phyloP scores from a whole-genome alignment of 768 basidiomycete species.

The Mycena haematopus region DNA sequence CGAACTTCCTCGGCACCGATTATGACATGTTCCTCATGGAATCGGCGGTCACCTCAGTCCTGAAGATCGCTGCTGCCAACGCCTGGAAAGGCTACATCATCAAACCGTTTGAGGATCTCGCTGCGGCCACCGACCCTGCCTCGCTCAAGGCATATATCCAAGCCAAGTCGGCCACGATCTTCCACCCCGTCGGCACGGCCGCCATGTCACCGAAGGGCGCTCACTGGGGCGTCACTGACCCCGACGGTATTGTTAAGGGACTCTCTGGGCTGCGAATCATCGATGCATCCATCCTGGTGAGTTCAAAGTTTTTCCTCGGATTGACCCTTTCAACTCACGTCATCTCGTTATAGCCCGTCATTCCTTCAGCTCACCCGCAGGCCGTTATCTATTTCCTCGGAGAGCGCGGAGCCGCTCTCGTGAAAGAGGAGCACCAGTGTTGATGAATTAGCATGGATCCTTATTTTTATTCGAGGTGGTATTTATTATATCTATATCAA shows the following conservation, averaged over 20 bases:
- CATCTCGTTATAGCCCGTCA: no score
- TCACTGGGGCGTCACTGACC: conserved; percentile 40
- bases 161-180: conserved; percentile 17
- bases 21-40: conserved; percentile 38
- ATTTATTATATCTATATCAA: no score
- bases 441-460: no score
- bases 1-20: conserved; percentile 26
- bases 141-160: conserved; percentile 33
- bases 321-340: no score
- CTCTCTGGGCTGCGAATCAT: conserved; percentile 42
- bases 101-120: conserved; percentile 26
- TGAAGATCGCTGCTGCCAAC: conserved; percentile 35
- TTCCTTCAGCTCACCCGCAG: no score
- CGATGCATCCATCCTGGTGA: conserved; percentile 43
- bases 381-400: no score
- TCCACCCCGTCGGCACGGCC: conserved; percentile 39
- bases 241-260: conserved; percentile 42
- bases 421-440: no score
- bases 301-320: background rate
- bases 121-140: conserved; percentile 24
- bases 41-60: conserved; percentile 33
- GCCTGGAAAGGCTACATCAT: conserved; percentile 39
- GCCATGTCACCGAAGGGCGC: conserved; percentile 38
- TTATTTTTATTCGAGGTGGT: no score
- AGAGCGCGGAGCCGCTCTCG: no score